Conservation (phyloP, 495 filamentous ascomycete species). For the Neurospora tetraspora region DNA sequence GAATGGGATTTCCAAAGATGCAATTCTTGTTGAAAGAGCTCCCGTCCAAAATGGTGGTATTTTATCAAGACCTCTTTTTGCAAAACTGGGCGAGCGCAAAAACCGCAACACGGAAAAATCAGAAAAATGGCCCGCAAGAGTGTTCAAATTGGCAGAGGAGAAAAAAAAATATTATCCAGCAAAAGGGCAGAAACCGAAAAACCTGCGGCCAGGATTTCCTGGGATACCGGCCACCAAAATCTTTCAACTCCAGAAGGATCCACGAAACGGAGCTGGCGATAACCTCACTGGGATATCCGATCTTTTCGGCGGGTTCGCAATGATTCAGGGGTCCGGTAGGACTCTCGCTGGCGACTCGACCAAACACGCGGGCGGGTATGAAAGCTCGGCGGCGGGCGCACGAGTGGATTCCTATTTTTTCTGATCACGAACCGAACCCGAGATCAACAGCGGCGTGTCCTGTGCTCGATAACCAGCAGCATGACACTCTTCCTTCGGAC, state of each 20-base stretch:
- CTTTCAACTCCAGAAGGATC: conserved; percentile 18
- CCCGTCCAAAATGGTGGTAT: conserved; percentile 3
- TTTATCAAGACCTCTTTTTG: conserved; percentile 5
- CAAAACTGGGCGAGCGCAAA: conserved; percentile 10
- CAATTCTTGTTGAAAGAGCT: conserved; percentile 2
- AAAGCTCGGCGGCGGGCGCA: conserved; percentile 8
- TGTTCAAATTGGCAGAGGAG: conserved; percentile 5
- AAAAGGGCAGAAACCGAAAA: conserved; percentile 16
- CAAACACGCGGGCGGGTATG: conserved; percentile 10
- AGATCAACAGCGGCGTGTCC: conserved; percentile 1
- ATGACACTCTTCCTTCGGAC: conserved; percentile 8
- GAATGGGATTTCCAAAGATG: conserved; percentile 5
- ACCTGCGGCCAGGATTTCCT: conserved; percentile 23
- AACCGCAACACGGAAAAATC: conserved; percentile 10
- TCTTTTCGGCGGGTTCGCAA: conserved; percentile 11
- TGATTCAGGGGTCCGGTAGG: conserved; percentile 9
- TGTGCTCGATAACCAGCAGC: background rate
- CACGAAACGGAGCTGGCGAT: conserved; percentile 20
- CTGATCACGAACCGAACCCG: background rate
- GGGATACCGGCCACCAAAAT: conserved; percentile 18
- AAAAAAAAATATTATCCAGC: conserved; percentile 6
- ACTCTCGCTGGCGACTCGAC: conserved; percentile 6
- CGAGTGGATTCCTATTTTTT: conserved; percentile 1
- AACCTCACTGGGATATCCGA: conserved; percentile 20
- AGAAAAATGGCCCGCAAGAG: conserved; percentile 4